phyloP scores from a whole-genome alignment of 139 green algal genomes.

The Micractinium conductrix region DNA sequence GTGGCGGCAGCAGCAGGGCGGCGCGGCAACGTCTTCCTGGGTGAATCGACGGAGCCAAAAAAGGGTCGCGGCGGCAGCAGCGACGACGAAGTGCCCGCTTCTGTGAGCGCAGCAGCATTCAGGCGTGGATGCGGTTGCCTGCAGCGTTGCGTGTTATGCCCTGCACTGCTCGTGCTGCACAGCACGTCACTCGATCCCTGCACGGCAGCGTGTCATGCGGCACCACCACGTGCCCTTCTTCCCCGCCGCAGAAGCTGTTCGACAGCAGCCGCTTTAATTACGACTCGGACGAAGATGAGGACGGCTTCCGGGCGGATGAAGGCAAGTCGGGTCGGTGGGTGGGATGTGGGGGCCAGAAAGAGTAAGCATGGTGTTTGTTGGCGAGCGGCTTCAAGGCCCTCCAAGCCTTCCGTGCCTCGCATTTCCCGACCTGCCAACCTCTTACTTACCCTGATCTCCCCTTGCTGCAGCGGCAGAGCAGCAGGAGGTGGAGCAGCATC shows the following conservation, averaged over 20 bases:
- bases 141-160: background rate
- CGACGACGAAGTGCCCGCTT: background rate
- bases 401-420: too few relatives aligned
- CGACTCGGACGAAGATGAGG: constrained; percentile 36
- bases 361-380: too few relatives aligned
- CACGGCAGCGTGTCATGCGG: too few relatives aligned
- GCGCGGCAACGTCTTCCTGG: constrained; percentile 38
- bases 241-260: constrained; percentile 33
- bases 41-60: background rate
- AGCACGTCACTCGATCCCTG: too few relatives aligned
- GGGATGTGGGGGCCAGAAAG: too few relatives aligned
- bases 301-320: background rate
- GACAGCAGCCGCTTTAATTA: constrained; percentile 48
- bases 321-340: too few relatives aligned
- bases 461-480: background rate
- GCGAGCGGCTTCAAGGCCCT: too few relatives aligned
- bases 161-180: too few relatives aligned
- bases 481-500: background rate
- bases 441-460: too few relatives aligned
- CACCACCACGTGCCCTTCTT: background rate
- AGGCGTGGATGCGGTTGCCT: too few relatives aligned
- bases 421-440: too few relatives aligned
- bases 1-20: background rate
- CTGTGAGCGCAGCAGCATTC: background rate
- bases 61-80: background rate